Conservation (phyloP, 768 basidiomycete genomes). For the Agrocybe chaxingu region DNA sequence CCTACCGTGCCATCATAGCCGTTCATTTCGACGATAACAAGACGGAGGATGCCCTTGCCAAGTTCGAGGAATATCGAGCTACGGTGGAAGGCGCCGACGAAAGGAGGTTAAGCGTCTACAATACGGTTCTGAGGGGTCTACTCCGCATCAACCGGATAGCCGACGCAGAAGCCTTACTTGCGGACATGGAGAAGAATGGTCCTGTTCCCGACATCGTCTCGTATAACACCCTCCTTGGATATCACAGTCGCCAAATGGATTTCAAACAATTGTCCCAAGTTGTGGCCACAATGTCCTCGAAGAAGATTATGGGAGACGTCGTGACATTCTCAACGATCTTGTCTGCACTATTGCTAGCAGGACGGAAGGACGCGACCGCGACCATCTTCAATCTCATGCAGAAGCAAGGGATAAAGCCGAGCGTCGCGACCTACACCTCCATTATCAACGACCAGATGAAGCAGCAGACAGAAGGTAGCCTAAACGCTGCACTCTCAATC, state of each 20-base stretch:
- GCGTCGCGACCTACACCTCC: slow-evolving; percentile 71
- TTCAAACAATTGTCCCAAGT: slow-evolving; percentile 56
- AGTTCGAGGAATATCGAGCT: slow-evolving; percentile 50
- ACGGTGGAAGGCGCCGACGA: slow-evolving; percentile 19
- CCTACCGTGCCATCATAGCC: slow-evolving; percentile 72
- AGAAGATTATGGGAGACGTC: slow-evolving; percentile 65
- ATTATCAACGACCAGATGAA: slow-evolving; percentile 76
- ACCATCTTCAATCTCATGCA: slow-evolving; percentile 72
- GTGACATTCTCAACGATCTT: slow-evolving; percentile 88
- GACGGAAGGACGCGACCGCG: slow-evolving; percentile 61
- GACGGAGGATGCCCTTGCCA: slow-evolving; percentile 45
- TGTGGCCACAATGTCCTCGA: slow-evolving; percentile 54
- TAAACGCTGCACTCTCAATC: slow-evolving; percentile 66
- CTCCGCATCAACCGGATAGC: slow-evolving; percentile 40
- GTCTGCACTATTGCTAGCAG: slow-evolving; percentile 67
- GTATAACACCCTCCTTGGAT: slow-evolving; percentile 77
- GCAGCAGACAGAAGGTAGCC: slow-evolving; percentile 45
- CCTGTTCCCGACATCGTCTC: slow-evolving; percentile 70
- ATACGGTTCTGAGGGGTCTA: slow-evolving; percentile 71
- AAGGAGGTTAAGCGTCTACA: slow-evolving; percentile 51
- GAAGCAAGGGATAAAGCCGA: slow-evolving; percentile 69
- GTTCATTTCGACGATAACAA: slow-evolving; percentile 51
- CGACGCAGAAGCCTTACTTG: slow-evolving; percentile 40
- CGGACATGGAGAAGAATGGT: slow-evolving; percentile 42
- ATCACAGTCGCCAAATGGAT: slow-evolving; percentile 61